Base-by-base conservation (phyloP, 495 filamentous ascomycete species). In the Podospora bellae-mahoneyi region DNA sequence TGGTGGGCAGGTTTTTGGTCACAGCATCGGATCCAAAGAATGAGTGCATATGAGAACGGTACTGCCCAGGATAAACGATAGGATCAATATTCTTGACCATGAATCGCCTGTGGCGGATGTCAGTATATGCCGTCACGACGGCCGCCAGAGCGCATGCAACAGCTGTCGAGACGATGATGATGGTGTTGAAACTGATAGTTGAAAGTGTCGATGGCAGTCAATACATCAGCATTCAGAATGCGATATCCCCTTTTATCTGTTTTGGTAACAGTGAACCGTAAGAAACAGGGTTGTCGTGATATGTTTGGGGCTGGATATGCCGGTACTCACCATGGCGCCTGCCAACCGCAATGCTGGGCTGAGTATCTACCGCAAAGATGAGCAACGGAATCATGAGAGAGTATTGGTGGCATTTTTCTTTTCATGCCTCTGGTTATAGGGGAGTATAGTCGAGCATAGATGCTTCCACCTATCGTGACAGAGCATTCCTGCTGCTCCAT, bases 1-100 rank as follows among this genome's bases (percentile, higher is more conserved):
- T 79, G 10, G 76, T 78, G 15, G 77, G 77, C 15, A 79, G 64
- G 67, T 78, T 72, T 23, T 78, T 78, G n/a, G 77, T 78, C 0
- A 79, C 55, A 18, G 67, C 66, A 66, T 79, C 77, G 10, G 73
- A 77, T 16, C 77, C 76, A 61, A 77, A 79, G 61, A 79, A 79
- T 1, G 77, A 78, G 65, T 79, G 76, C 77, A 79, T 79, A 56
- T 79, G 77, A 28, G 77, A 79, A 32, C 67, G 59, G 56, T 78
- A 79, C 60, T 76, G 69, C 19, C 76, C 76, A 10, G 77, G 76
- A 26, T 67, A 69, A 27, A 79, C 75, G 62, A 78, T 77, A 20
- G 76, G 77, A 64, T 79, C 77, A 64, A 79, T 78, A 61, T 79
- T 78, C 69, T 79, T 79, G 56, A 73, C 62, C 76, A 79, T 75